Conservation (phyloP, 768 basidiomycete genomes). For the Tylopilus rubrobrunneus region DNA sequence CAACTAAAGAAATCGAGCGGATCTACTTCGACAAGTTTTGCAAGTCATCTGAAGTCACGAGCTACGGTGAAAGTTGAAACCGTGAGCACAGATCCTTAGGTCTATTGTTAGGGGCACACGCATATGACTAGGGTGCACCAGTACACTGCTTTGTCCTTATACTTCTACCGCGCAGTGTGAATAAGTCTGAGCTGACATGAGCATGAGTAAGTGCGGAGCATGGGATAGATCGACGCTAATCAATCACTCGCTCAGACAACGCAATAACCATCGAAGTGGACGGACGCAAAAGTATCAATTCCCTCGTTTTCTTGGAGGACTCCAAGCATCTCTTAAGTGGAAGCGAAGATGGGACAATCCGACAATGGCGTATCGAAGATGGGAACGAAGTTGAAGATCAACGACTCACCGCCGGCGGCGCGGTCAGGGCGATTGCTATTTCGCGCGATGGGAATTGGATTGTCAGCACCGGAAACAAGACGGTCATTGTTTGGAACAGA, state of each 20-base stretch:
- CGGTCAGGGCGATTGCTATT: neutral
- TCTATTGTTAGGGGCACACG: too few relatives aligned
- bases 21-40: too few relatives aligned
- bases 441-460: conserved; percentile 1
- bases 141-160: neutral
- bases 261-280: neutral
- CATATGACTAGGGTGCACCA: too few relatives aligned
- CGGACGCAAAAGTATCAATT: neutral
- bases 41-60: too few relatives aligned
- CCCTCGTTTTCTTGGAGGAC: neutral
- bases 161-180: neutral
- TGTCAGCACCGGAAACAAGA: neutral
- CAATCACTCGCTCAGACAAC: neutral
- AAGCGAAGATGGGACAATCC: neutral
- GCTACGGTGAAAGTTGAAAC: too few relatives aligned
- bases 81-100: too few relatives aligned
- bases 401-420: neutral
- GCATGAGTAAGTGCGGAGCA: neutral
- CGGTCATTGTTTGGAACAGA: neutral
- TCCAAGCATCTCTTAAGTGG: neutral
- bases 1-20: too few relatives aligned
- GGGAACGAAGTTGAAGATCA: neutral
- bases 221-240: neutral
- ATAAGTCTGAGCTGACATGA: neutral
- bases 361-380: neutral